These are phyloP conservation scores for Penicillium flavigenum DNA, from an alignment of 495 filamentous ascomycete species.

Conservation along the genomic window DNA sequence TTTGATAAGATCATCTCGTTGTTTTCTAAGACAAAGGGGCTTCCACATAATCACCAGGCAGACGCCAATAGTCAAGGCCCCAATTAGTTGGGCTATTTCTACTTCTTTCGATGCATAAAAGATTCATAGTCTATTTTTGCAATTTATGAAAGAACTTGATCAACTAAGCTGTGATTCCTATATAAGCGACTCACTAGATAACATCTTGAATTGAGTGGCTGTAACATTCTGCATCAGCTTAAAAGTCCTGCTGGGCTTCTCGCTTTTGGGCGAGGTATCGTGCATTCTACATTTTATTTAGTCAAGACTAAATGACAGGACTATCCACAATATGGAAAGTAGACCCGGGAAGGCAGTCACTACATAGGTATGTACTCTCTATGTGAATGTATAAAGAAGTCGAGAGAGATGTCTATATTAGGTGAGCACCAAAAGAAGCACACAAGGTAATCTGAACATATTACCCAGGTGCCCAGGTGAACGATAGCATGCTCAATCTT, in stretches of 20 bases:
- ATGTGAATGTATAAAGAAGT: background rate
- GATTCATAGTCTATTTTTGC: too few relatives aligned
- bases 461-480: background rate
- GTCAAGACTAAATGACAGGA: background rate
- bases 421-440: background rate
- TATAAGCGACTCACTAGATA: too few relatives aligned
- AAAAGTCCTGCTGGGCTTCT: background rate
- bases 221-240: background rate
- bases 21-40: background rate
- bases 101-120: too few relatives aligned
- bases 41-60: background rate
- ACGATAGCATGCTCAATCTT: background rate
- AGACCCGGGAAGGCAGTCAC: background rate
- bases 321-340: background rate
- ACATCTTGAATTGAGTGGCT: too few relatives aligned
- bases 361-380: background rate
- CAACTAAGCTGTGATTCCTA: too few relatives aligned
- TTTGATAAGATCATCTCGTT: background rate
- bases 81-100: too few relatives aligned
- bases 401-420: background rate
- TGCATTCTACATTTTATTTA: background rate
- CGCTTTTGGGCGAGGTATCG: background rate
- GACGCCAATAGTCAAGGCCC: background rate
- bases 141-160: too few relatives aligned
- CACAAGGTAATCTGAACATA: background rate